Evolutionary conservation across 2,329 filamentous ascomycete genomes (phyloP).

Genomic region (Dryadomyces sulphureus): DNA sequence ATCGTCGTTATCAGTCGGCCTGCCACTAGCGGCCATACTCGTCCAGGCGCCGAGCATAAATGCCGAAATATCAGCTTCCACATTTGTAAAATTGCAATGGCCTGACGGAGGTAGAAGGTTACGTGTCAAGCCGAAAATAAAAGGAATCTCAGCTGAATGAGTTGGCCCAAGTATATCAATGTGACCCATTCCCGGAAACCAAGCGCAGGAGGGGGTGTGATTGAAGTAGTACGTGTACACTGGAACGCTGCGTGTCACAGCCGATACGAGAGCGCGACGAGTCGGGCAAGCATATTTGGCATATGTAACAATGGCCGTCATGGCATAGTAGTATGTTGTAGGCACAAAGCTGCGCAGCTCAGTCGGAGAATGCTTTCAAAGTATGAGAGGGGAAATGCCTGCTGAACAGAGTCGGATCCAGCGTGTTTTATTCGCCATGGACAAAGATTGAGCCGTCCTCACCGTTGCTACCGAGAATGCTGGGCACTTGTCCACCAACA

Average conservation of each 20-base stretch:
- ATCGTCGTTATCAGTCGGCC: neutral
- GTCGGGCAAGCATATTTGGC: slow-evolving; percentile 1
- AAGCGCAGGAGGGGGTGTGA: slow-evolving; percentile 4
- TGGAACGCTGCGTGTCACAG: neutral
- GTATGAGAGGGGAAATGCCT: slow-evolving; percentile 11
- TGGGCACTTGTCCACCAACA: slow-evolving; percentile 11
- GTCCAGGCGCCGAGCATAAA: slow-evolving; percentile 15
- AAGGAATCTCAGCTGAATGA: slow-evolving; percentile 17
- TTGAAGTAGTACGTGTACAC: slow-evolving; percentile 4
- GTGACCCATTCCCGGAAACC: neutral
- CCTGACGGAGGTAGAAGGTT: slow-evolving; percentile 13
- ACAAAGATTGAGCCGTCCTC: slow-evolving; percentile 15
- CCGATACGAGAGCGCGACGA: neutral
- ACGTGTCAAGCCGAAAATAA: slow-evolving; percentile 13
- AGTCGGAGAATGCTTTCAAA: neutral
- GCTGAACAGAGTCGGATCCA: slow-evolving; percentile 13
- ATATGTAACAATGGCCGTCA: slow-evolving; percentile 1
- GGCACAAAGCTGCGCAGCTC: neutral
- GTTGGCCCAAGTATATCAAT: slow-evolving; percentile 12
- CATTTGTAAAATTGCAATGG: slow-evolving; percentile 12
- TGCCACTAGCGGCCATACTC: slow-evolving; percentile 12
- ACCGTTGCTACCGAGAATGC: slow-evolving; percentile 14
- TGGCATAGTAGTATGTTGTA: neutral
- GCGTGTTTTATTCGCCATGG: slow-evolving; percentile 9
- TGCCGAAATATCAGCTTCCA: slow-evolving; percentile 11